A percentile compares a stretch with the other conserved stretches of the same genome.
Evolutionary conservation across 805 yeast species (phyloP).

Genomic region (Ogataea salicorniae): DNA sequence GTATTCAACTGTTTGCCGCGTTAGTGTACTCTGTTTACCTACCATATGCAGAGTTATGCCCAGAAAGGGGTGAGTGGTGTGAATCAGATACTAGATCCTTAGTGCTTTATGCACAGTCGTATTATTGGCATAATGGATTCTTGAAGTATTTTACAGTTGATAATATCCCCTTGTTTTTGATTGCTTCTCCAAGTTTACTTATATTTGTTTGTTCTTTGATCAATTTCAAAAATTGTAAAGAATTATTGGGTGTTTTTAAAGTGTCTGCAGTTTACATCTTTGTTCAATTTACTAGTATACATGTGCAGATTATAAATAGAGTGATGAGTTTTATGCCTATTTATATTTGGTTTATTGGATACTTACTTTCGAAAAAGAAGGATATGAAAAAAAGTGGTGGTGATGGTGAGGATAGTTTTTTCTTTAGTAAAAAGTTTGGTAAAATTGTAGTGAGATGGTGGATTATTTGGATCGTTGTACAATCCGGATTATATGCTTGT

Average conservation of each 20-base stretch:
- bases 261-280: conserved; percentile 41
- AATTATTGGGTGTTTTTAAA: conserved; percentile 35
- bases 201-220: conserved; percentile 39
- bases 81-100: conserved; percentile 48
- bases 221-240: conserved; percentile 27
- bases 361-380: conserved; percentile 3
- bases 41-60: conserved; percentile 62
- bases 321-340: conserved; percentile 74
- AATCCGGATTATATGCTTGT: conserved; percentile 70
- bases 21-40: conserved; percentile 42
- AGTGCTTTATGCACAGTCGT: conserved; percentile 63
- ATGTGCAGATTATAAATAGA: conserved; percentile 82
- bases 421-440: conserved; percentile 3
- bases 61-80: conserved; percentile 79
- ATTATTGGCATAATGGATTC: conserved; percentile 85
- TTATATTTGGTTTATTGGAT: conserved; percentile 64
- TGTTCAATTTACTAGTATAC: conserved; percentile 59
- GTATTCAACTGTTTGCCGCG: conserved; percentile 44
- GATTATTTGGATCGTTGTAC: conserved; percentile 60
- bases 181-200: conserved; percentile 64
- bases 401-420: conserved; percentile 21
- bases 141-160: conserved; percentile 75
- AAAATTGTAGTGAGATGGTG: conserved; percentile 34
- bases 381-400: conserved; percentile 4
- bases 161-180: conserved; percentile 76